Evolutionary conservation across 495 filamentous ascomycete species (phyloP).

Genomic region (Beverwykella pulmonaria): DNA sequence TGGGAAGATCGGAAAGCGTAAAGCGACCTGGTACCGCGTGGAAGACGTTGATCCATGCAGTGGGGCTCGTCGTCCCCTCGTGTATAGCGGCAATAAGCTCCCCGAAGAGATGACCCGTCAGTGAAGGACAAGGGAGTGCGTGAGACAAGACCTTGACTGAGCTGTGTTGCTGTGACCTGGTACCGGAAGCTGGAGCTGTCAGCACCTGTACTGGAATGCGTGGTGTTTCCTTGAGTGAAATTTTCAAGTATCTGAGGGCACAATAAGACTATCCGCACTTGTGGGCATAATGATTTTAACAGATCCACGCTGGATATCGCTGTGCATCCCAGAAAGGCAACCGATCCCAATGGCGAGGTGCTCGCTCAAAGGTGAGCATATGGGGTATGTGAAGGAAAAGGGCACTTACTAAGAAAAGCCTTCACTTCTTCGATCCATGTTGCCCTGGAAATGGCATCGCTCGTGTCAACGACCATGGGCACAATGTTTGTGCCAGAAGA

Average conservation of each 20-base stretch:
- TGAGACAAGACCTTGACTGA: constrained; percentile 63
- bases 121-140: constrained; percentile 61
- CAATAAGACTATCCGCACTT: no score
- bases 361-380: no score
- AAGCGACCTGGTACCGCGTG: constrained; percentile 66
- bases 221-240: no score
- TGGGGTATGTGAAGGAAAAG: not conserved
- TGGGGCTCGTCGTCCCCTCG: constrained; percentile 51
- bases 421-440: constrained; percentile 21
- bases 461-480: not conserved
- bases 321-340: no score
- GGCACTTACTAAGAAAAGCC: constrained; percentile 18
- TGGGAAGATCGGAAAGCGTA: constrained; percentile 63
- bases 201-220: not conserved
- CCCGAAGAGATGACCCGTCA: constrained; percentile 56
- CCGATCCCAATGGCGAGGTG: no score
- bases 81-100: constrained; percentile 59
- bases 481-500: not conserved
- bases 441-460: not conserved
- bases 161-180: constrained; percentile 30
- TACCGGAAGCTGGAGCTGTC: constrained; percentile 18
- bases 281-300: no score
- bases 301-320: no score
- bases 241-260: no score
- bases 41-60: constrained; percentile 63